Conservation (phyloP, 2,329 filamentous ascomycete species). For the Botryotinia narcissicola region DNA sequence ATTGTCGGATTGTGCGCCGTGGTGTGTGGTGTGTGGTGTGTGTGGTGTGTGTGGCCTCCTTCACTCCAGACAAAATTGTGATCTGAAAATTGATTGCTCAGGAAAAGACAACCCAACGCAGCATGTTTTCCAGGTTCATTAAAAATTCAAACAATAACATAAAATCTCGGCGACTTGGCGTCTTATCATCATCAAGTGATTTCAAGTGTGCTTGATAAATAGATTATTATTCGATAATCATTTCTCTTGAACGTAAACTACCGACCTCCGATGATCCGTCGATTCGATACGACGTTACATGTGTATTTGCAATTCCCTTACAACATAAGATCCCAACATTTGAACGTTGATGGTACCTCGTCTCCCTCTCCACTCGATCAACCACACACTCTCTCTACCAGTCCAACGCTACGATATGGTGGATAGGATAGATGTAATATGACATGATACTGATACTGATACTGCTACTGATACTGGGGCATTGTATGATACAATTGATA, state of each 20-base stretch:
- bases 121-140: background rate
- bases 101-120: too few relatives aligned
- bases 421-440: background rate
- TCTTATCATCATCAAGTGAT: background rate
- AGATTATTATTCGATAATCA: background rate
- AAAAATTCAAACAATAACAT: background rate
- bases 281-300: conserved; percentile 21
- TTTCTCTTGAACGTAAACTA: background rate
- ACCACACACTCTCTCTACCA: background rate
- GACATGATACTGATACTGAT: background rate
- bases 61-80: background rate
- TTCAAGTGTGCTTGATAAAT: background rate
- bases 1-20: background rate
- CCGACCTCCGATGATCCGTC: conserved; percentile 5
- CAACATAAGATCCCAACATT: background rate
- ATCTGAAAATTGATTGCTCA: background rate
- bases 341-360: background rate
- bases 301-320: background rate
- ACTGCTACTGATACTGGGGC: background rate
- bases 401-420: background rate
- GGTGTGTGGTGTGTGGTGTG: background rate
- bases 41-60: background rate
- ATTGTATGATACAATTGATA: background rate
- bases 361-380: conserved; percentile 1
- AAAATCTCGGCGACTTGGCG: background rate